phyloP scores from a whole-genome alignment of 805 yeast species.

The Candida tallmaniae region DNA sequence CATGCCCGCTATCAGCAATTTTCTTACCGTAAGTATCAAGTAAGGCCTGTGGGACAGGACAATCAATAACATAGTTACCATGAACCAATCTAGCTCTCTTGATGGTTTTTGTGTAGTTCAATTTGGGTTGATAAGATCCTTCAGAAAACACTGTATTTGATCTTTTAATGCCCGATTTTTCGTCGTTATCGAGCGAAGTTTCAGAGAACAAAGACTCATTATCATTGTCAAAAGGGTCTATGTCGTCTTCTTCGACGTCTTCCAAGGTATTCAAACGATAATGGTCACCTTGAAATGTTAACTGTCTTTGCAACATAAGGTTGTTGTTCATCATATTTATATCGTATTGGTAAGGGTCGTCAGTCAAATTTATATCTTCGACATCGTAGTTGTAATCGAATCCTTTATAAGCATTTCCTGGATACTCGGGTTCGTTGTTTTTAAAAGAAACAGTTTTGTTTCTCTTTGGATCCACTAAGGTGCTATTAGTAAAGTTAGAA shows the following conservation, averaged over 20 bases:
- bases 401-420: slow-evolving; percentile 25
- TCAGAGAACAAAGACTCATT: slow-evolving; percentile 41
- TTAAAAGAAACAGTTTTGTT: slow-evolving; percentile 26
- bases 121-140: slow-evolving; percentile 36
- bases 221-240: slow-evolving; percentile 42
- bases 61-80: slow-evolving; percentile 42
- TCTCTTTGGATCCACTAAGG: slow-evolving; percentile 10
- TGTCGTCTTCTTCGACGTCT: slow-evolving; percentile 24
- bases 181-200: slow-evolving; percentile 32
- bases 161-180: slow-evolving; percentile 20
- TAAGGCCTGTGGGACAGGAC: slow-evolving; percentile 37
- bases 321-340: slow-evolving; percentile 2
- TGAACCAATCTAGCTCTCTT: slow-evolving; percentile 38
- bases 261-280: slow-evolving; percentile 37
- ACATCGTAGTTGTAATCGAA: slow-evolving; percentile 9
- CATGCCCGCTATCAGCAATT: slow-evolving; percentile 39
- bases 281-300: slow-evolving; percentile 32
- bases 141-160: slow-evolving; percentile 9
- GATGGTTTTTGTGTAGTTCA: slow-evolving; percentile 40
- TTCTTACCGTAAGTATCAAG: slow-evolving; percentile 32
- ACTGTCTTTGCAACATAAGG: slow-evolving; percentile 7
- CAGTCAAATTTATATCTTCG: slow-evolving; percentile 7
- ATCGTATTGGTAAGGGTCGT: slow-evolving; percentile 8
- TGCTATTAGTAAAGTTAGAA: slow-evolving; percentile 11
- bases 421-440: slow-evolving; percentile 28